phyloP scores from a whole-genome alignment of 305 asterid species.

The Euphrasia arctica region DNA sequence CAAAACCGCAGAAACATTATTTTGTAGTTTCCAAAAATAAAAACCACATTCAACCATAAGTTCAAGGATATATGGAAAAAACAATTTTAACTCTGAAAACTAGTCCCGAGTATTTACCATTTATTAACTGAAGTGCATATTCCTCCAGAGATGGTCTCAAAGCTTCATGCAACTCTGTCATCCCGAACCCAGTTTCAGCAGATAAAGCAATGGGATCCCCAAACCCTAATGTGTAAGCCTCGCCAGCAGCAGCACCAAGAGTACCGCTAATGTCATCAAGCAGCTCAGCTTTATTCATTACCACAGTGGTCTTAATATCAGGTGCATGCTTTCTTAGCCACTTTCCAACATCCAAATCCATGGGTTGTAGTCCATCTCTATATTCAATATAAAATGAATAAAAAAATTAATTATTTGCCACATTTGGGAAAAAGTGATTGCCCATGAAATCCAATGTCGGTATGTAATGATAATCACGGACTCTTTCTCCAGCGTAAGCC shows the following conservation, averaged over 20 bases:
- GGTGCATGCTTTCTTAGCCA: slow-evolving; percentile 93
- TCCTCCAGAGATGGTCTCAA: slow-evolving; percentile 74
- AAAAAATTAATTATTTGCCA: slow-evolving; percentile 4
- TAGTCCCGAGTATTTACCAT: slow-evolving; percentile 39
- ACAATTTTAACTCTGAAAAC: neutral
- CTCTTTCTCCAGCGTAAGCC: too few species aligned
- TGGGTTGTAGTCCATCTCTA: slow-evolving; percentile 86
- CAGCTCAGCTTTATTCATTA: slow-evolving; percentile 92
- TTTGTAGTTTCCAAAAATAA: neutral
- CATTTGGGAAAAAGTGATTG: neutral
- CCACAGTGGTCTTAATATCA: slow-evolving; percentile 67
- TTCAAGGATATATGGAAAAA: slow-evolving; percentile 15
- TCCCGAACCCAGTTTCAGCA: slow-evolving; percentile 91
- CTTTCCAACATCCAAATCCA: slow-evolving; percentile 96
- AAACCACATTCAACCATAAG: neutral
- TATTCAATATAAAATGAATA: slow-evolving; percentile 25
- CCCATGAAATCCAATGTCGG: neutral
- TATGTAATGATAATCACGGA: too few species aligned
- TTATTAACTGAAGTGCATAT: slow-evolving; percentile 40
- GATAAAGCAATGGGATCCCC: slow-evolving; percentile 92
- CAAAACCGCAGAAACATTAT: slow-evolving; percentile 1
- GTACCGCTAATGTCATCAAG: slow-evolving; percentile 77
- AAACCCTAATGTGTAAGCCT: slow-evolving; percentile 84
- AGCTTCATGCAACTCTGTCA: slow-evolving; percentile 70
- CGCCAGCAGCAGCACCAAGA: slow-evolving; percentile 80